Evolutionary conservation across 2,329 filamentous ascomycete species (phyloP).

Genomic region (Plenodomus tracheiphilus): DNA sequence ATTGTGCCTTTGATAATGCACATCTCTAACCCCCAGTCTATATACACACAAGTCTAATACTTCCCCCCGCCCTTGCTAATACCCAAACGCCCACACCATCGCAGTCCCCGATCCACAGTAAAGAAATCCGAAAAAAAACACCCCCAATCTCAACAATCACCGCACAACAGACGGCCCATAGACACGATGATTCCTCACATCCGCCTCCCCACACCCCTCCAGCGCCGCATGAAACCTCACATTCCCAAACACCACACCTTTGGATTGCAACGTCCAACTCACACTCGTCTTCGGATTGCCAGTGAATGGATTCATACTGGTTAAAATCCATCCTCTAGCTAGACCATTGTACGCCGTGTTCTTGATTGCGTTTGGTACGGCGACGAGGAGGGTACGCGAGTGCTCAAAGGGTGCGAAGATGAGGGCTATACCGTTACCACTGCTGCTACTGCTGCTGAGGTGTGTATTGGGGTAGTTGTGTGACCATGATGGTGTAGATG

Average conservation of each 20-base stretch:
- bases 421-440: conserved; percentile 29
- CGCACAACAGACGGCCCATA: conserved; percentile 20
- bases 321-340: conserved; percentile 45
- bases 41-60: too few relatives aligned
- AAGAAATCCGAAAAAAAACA: too few relatives aligned
- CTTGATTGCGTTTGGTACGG: conserved; percentile 34
- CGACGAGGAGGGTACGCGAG: conserved; percentile 35
- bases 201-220: conserved; percentile 9
- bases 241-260: conserved; percentile 48
- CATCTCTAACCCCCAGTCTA: too few relatives aligned
- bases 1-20: too few relatives aligned
- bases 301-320: conserved; percentile 34
- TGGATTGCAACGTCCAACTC: conserved; percentile 47
- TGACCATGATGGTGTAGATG: conserved; percentile 12
- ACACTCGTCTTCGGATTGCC: conserved; percentile 23
- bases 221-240: conserved; percentile 19
- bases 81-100: too few relatives aligned
- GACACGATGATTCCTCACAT: conserved; percentile 26
- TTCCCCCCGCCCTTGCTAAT: too few relatives aligned
- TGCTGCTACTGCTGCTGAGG: too few relatives aligned
- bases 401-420: conserved; percentile 39
- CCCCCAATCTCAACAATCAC: too few relatives aligned
- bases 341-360: conserved; percentile 19
- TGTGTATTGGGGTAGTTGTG: not conserved
- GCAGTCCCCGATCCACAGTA: too few relatives aligned